Evolutionary conservation across 805 yeast genomes (phyloP), one percentile per base, ranked within the genome.

Genomic region (Lipomyces oligophaga): DNA sequence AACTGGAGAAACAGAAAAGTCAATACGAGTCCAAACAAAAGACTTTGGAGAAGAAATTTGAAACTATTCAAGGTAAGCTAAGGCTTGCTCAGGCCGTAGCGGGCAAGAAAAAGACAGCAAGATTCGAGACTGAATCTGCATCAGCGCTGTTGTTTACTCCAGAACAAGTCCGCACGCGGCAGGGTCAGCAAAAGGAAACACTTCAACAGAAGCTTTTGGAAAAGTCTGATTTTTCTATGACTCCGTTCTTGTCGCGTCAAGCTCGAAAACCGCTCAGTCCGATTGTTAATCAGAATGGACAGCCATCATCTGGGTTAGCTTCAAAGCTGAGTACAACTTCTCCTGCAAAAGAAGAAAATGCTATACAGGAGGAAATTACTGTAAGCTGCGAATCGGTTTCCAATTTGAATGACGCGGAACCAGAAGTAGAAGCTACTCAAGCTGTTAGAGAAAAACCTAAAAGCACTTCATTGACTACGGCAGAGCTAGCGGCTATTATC

Each of bases 211-310:
- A 41, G 21, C 26, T 43, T 11, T 24, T 52, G 33, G 56, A 44
- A n/a, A 34, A 50, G 26, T 49, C 56, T 2, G 35, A 38, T 8
- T 49, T 49, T 27, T 49, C 55, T 5, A 49, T 43, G 50, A 52
- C 56, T 4, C 54, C 56, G 7, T 51, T 51, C 21, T 26, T 49
- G 22, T 31, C 47, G 7, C 34, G 54, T 18, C 38, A 41, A 31
- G 27, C 36, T 19, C 13, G 18, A 16, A 38, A 37, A 19, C 45
- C 43, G 13, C 31, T 49, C 31, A 49, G 45, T 18, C 47, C 54
- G 11, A 25, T 46, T 15, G 44, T 26, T 8, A 26, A 26, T 26
- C 30, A 13, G 11, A 26, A 13, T 26, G 13, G 30, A 10, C 30
- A 8, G 8, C 8, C 13, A 13, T 13, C 30, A 8, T 8, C 13